Conservation (phyloP, 805 yeast genomes). For the Sungouiozyma intestinalis region DNA sequence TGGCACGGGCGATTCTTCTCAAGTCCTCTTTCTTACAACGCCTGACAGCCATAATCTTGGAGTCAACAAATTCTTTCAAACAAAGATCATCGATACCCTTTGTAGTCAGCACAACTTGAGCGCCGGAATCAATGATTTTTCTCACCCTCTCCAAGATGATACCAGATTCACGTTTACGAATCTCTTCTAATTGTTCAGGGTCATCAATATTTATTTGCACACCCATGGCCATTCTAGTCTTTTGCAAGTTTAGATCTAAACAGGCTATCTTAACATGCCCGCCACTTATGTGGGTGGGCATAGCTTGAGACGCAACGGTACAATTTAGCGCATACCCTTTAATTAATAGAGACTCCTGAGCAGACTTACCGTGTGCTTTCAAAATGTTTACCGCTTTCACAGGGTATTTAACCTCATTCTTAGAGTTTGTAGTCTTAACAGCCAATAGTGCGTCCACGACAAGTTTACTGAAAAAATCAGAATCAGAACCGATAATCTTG, state of each 20-base stretch:
- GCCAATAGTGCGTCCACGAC: conserved; percentile 95
- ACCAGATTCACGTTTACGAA: conserved; percentile 80
- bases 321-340: conserved; percentile 95
- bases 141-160: conserved; percentile 73
- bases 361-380: conserved; percentile 93
- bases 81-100: conserved; percentile 93
- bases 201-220: conserved; percentile 94
- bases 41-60: conserved; percentile 90
- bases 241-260: conserved; percentile 85
- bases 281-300: conserved; percentile 49
- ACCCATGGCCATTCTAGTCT: conserved; percentile 96
- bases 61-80: conserved; percentile 82
- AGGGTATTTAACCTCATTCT: conserved; percentile 88
- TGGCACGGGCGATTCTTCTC: conserved; percentile 93
- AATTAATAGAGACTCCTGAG: conserved; percentile 75
- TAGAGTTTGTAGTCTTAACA: conserved; percentile 78
- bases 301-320: conserved; percentile 95
- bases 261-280: conserved; percentile 72
- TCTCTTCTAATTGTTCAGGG: conserved; percentile 92
- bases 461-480: conserved; percentile 79
- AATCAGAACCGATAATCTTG: conserved; percentile 89
- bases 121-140: conserved; percentile 78
- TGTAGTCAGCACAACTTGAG: conserved; percentile 85
- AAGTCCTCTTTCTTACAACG: conserved; percentile 95
- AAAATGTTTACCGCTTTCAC: conserved; percentile 93